Base-by-base conservation (phyloP, 2,329 filamentous ascomycete genomes). In the Botrytis tulipae region DNA sequence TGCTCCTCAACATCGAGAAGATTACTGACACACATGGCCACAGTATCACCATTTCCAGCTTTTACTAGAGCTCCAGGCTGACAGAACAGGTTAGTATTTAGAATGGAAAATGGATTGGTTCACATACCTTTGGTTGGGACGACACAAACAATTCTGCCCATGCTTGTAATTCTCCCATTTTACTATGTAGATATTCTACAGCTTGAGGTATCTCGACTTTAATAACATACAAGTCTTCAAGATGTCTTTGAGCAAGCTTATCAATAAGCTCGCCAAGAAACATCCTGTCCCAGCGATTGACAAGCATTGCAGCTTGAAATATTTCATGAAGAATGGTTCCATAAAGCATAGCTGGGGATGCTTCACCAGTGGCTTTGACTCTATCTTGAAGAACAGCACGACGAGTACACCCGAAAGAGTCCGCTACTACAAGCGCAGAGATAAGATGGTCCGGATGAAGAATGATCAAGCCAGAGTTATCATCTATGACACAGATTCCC, bases 1-100 rank as follows among this genome's bases (percentile, higher is more conserved):
- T 98, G 96, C 82, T 99, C 96, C 81, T 99, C 96, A 16, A 99
- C 93, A 80, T 98, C 96, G 22, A 99, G 90, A 42, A 99, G 86
- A 81, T 98, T 99, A 79, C 91, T 97, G 77, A 99, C 91, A 77
- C 93, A 94, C 87, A 98, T 91, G 73, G 87, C 91, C 18, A 92
- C 89, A 77, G 91, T 92, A 71, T 92, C 89, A 59, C 92, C 92
- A 79, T 94, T 92, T 65, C 93, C 89, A 76, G 95, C 94, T 77
- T 93, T 91, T 37, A 97, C 91, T 59, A 93, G 81, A 4, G 94
- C 94, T 76, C 91, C 89, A 7, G 86, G 79, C 87, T 91, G 79
- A 16, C 71, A n/a, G 71, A 70, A 1, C 25, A 54, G 25, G 61
- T 80, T 69, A 75, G 77, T 61, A 54, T 46, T 32, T 25, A n/a